Conservation (phyloP, 176 grass and related monocot species). For the Lolium multiflorum region DNA sequence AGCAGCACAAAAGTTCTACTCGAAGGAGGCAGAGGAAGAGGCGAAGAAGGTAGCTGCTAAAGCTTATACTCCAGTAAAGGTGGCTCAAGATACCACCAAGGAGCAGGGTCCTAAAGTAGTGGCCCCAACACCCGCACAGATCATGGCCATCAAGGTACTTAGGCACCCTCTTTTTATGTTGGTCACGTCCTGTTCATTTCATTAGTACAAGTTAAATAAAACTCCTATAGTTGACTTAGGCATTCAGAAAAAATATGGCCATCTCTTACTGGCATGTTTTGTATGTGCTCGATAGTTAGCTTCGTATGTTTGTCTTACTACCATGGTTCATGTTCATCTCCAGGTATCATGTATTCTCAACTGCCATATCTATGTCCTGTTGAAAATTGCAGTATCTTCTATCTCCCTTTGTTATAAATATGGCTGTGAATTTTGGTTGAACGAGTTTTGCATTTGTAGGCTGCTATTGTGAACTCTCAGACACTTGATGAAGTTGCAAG, state of each 20-base stretch:
- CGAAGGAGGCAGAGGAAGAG: slow-evolving; percentile 93
- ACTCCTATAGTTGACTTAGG: neutral
- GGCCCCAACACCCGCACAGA: slow-evolving; percentile 86
- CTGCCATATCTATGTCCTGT: neutral
- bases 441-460: slow-evolving; percentile 48
- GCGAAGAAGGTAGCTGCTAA: slow-evolving; percentile 87
- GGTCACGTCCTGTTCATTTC: neutral
- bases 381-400: neutral
- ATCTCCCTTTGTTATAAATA: neutral
- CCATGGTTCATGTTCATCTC: slow-evolving; percentile 3
- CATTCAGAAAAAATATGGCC: neutral
- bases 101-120: slow-evolving; percentile 79
- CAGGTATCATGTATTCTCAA: neutral
- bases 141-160: slow-evolving; percentile 97
- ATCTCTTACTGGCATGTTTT: slow-evolving; percentile 6
- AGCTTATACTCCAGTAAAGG: slow-evolving; percentile 70
- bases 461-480: slow-evolving; percentile 92
- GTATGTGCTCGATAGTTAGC: neutral
- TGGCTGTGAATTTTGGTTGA: neutral
- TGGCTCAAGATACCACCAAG: slow-evolving; percentile 49
- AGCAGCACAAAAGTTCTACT: slow-evolving; percentile 76
- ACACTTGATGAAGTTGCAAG: slow-evolving; percentile 96
- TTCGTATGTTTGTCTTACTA: neutral
- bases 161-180: neutral
- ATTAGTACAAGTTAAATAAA: neutral